Conservation (phyloP, 805 yeast genomes). For the Candida ficus region DNA sequence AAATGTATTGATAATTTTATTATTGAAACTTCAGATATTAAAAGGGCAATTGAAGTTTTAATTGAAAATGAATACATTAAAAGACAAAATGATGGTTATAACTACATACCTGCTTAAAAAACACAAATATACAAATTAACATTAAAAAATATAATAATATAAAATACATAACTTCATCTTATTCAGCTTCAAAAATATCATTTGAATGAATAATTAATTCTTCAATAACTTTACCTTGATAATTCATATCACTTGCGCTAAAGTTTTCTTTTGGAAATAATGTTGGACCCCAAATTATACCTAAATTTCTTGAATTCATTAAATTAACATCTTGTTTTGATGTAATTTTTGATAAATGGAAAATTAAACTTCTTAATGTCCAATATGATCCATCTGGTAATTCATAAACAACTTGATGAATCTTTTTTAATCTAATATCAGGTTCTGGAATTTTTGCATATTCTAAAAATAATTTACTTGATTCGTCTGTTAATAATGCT, state of each 20-base stretch:
- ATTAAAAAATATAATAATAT: background rate
- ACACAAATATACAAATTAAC: background rate
- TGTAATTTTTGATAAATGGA: constrained; percentile 77
- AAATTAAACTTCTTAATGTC: constrained; percentile 76
- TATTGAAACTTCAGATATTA: constrained; percentile 6
- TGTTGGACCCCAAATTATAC: constrained; percentile 95
- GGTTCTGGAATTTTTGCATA: constrained; percentile 66
- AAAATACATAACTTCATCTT: background rate
- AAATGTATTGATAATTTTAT: constrained; percentile 8
- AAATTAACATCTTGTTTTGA: constrained; percentile 58
- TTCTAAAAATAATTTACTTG: constrained; percentile 56
- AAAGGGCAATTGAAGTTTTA: constrained; percentile 11
- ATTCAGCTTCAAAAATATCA: constrained; percentile 70
- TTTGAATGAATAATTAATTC: constrained; percentile 79
- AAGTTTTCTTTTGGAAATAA: constrained; percentile 64
- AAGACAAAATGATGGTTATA: constrained; percentile 10
- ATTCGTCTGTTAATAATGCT: constrained; percentile 67
- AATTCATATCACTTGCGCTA: constrained; percentile 68
- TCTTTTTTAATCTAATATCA: constrained; percentile 57
- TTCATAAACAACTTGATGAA: constrained; percentile 84
- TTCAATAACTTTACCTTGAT: constrained; percentile 74
- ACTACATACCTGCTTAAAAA: constrained; percentile 15
- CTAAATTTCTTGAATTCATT: constrained; percentile 77
- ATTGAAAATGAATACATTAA: constrained; percentile 3
- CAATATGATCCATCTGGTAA: constrained; percentile 94